phyloP scores from a whole-genome alignment of 2,329 filamentous ascomycete species.

The Colletotrichum sp. region DNA sequence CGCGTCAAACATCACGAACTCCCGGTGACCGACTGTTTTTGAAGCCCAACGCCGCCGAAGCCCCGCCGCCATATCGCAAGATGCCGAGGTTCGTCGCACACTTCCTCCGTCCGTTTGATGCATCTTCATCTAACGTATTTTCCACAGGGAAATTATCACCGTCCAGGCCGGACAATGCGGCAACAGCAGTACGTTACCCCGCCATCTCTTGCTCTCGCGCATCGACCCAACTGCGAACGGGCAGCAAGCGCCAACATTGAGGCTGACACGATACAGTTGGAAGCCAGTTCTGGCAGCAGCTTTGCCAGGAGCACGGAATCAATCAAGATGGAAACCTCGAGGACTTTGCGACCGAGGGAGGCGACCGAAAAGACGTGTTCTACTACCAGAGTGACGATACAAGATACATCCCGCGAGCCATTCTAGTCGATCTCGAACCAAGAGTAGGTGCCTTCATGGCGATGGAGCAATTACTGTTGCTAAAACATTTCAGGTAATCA shows the following conservation, averaged over 20 bases:
- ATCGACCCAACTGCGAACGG: not conserved
- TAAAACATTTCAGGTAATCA: constrained; percentile 68
- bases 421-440: constrained; percentile 93
- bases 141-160: constrained; percentile 92
- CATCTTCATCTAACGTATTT: not conserved
- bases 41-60: constrained; percentile 7
- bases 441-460: constrained; percentile 58
- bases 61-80: constrained; percentile 2
- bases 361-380: constrained; percentile 98
- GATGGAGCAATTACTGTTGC: not conserved
- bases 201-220: not conserved
- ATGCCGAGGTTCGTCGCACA: constrained; percentile 20
- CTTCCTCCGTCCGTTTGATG: too few species aligned
- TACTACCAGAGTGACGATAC: constrained; percentile 99
- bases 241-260: not conserved
- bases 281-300: constrained; percentile 98
- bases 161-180: constrained; percentile 99
- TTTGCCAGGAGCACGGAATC: constrained; percentile 98
- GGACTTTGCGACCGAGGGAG: constrained; percentile 96
- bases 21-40: not conserved
- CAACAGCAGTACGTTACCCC: constrained; percentile 84
- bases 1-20: constrained; percentile 21
- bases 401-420: constrained; percentile 94
- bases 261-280: constrained; percentile 69
- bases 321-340: constrained; percentile 96